A percentile compares a stretch with the other conserved stretches of the same genome.
phyloP scores from a whole-genome alignment of 23 red algal species.

The Pyropia yezoensis region DNA sequence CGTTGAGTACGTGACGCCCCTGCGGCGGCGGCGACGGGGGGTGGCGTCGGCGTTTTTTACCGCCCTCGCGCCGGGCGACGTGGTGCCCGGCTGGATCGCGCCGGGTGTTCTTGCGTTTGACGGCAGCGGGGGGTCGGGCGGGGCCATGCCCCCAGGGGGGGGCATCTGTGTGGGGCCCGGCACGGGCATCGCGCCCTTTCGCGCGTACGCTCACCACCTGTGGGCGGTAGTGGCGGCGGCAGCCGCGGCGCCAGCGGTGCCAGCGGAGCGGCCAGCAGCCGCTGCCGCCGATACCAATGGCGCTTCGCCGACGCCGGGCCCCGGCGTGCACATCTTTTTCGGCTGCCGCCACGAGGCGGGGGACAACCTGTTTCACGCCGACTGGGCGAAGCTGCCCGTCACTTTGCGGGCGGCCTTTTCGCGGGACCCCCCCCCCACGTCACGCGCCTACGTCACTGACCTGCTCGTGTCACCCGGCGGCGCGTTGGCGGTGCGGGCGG shows the following conservation, averaged over 20 bases:
- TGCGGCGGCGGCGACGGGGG: slow-evolving; percentile 38
- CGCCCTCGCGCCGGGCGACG: slow-evolving; percentile 16
- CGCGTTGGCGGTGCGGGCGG: slow-evolving; percentile 1
- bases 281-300: neutral
- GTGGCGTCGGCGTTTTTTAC: slow-evolving; percentile 56
- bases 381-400: slow-evolving; percentile 20
- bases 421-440: neutral
- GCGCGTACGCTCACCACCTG: slow-evolving; percentile 29
- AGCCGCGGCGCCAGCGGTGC: neutral
- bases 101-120: slow-evolving; percentile 36
- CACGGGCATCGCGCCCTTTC: slow-evolving; percentile 85
- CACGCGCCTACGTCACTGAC: no score
- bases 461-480: slow-evolving; percentile 6
- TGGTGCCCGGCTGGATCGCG: slow-evolving; percentile 49
- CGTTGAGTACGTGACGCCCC: slow-evolving; percentile 48
- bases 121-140: neutral
- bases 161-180: slow-evolving; percentile 70
- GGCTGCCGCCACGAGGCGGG: slow-evolving; percentile 47
- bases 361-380: slow-evolving; percentile 64
- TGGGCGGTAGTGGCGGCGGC: neutral
- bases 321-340: slow-evolving; percentile 48
- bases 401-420: slow-evolving; percentile 57
- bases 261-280: neutral
- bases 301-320: neutral
- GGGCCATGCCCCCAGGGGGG: no score